Evolutionary conservation across 2,329 filamentous ascomycete genomes (phyloP).

Genomic region (Annulohypoxylon truncatum): DNA sequence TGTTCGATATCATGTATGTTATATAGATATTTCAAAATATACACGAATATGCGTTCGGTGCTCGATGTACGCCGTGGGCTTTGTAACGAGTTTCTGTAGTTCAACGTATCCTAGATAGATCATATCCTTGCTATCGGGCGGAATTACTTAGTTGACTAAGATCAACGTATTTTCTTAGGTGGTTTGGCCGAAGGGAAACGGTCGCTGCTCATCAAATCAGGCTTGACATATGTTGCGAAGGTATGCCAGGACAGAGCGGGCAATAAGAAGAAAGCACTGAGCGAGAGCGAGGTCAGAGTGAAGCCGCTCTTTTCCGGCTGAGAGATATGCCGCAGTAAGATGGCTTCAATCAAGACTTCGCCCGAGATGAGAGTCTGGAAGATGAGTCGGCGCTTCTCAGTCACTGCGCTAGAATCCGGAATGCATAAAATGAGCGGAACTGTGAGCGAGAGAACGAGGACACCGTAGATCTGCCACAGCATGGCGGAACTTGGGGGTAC

Average conservation of each 20-base stretch:
- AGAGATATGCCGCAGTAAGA: slow-evolving; percentile 28
- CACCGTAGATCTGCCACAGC: slow-evolving; percentile 42
- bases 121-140: too few species aligned
- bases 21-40: background rate
- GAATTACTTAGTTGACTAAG: background rate
- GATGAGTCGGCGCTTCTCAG: slow-evolving; percentile 36
- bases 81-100: background rate
- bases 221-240: slow-evolving; percentile 33
- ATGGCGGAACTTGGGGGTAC: slow-evolving; percentile 36
- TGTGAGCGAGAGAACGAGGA: slow-evolving; percentile 38
- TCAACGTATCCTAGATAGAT: too few species aligned
- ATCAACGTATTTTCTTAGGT: slow-evolving; percentile 27
- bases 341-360: slow-evolving; percentile 34
- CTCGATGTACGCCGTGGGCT: background rate
- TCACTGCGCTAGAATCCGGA: slow-evolving; percentile 28
- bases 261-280: slow-evolving; percentile 21
- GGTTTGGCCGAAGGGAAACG: background rate
- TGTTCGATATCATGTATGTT: background rate
- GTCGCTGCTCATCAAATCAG: slow-evolving; percentile 21
- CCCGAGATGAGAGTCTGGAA: slow-evolving; percentile 41
- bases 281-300: slow-evolving; percentile 26
- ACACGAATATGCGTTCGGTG: background rate
- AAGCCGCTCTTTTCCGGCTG: slow-evolving; percentile 28
- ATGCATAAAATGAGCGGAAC: slow-evolving; percentile 38
- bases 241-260: slow-evolving; percentile 38